Evolutionary conservation across 1,284 basidiomycete species (phyloP).

Genomic region (Malassezia pachydermatis): DNA sequence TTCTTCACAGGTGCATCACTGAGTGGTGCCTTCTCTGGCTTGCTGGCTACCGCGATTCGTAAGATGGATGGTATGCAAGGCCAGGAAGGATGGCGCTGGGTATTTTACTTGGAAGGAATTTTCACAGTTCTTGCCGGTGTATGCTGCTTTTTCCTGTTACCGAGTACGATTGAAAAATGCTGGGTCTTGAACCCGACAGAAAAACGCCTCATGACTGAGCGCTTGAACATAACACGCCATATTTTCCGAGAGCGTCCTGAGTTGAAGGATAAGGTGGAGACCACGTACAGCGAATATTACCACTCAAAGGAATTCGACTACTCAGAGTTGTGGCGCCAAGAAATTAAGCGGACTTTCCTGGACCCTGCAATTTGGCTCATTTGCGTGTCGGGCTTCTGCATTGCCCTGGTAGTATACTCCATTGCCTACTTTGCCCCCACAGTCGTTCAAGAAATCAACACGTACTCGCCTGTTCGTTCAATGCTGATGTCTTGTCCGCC

Average conservation of each 20-base stretch:
- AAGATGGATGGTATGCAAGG: constrained; percentile 32
- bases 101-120: constrained; percentile 39
- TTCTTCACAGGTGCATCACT: constrained; percentile 40
- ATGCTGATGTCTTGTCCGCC: constrained; percentile 39
- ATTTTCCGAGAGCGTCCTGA: background rate
- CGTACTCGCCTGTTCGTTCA: constrained; percentile 20
- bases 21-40: constrained; percentile 33
- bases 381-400: constrained; percentile 26
- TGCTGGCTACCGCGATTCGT: constrained; percentile 35
- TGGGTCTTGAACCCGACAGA: constrained; percentile 30
- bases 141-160: constrained; percentile 26
- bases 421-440: constrained; percentile 38
- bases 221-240: constrained; percentile 14
- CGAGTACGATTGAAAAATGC: constrained; percentile 26
- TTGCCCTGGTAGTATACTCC: constrained; percentile 29
- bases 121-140: constrained; percentile 36
- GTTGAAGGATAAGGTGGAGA: background rate
- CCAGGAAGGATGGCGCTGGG: constrained; percentile 29
- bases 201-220: constrained; percentile 23
- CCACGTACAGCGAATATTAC: background rate
- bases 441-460: constrained; percentile 31
- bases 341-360: constrained; percentile 25
- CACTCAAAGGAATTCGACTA: no score
- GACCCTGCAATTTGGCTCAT: constrained; percentile 27
- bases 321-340: constrained; percentile 17